Conservation (phyloP, 352 stramenopile species). For the Globisporangium takayamanum region DNA sequence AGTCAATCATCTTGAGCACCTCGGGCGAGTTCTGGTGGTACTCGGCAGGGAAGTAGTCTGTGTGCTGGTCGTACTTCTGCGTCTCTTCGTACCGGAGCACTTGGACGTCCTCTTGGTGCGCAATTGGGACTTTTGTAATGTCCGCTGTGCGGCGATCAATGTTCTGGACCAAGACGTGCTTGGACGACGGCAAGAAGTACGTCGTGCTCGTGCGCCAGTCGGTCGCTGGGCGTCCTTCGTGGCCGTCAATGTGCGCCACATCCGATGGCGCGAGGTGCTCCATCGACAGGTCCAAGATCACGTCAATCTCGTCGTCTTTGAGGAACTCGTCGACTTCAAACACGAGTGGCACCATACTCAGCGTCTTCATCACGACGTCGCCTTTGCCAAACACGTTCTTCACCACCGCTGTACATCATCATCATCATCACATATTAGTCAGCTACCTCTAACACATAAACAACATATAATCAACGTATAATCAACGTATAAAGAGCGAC, state of each 20-base stretch:
- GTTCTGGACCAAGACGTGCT: slow-evolving; percentile 30
- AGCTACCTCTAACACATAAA: not conserved
- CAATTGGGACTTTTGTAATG: slow-evolving; percentile 48
- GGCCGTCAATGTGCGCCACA: slow-evolving; percentile 53
- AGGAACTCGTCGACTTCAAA: slow-evolving; percentile 73
- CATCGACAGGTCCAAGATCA: slow-evolving; percentile 64
- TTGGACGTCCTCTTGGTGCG: slow-evolving; percentile 63
- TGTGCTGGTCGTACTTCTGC: slow-evolving; percentile 75
- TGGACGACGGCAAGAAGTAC: slow-evolving; percentile 56
- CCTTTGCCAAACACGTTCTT: slow-evolving; percentile 35
- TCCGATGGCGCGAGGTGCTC: slow-evolving; percentile 51
- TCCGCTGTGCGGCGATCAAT: slow-evolving; percentile 64
- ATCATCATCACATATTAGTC: not conserved
- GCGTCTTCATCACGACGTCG: slow-evolving; percentile 47
- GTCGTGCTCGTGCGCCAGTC: slow-evolving; percentile 77
- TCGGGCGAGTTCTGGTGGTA: slow-evolving; percentile 31
- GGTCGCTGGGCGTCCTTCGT: slow-evolving; percentile 54
- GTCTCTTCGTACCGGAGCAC: slow-evolving; percentile 64
- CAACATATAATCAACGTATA: not conserved
- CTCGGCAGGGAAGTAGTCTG: slow-evolving; percentile 52
- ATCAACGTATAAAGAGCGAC: not conserved
- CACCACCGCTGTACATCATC: slow-evolving; percentile 19
- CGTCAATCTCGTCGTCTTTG: slow-evolving; percentile 66
- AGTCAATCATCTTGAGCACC: slow-evolving; percentile 45
- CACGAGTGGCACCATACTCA: slow-evolving; percentile 61